These are phyloP conservation scores for Coniochaeta ligniaria DNA, from an alignment of 2,329 filamentous ascomycete genomes.

Conservation along the genomic window DNA sequence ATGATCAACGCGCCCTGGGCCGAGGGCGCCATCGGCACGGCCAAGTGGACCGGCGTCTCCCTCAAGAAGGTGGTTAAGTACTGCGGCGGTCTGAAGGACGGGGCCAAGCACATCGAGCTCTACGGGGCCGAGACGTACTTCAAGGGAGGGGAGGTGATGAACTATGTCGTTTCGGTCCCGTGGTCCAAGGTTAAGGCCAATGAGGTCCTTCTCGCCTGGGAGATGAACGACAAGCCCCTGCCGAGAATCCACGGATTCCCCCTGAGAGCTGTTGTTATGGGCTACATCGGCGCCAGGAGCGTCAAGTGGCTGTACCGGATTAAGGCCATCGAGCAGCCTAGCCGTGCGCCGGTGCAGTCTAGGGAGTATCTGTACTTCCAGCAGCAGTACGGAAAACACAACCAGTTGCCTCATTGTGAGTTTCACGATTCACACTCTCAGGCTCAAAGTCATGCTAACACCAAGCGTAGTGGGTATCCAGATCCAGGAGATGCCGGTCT, in stretches of 20 bases:
- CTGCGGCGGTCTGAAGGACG: constrained; percentile 52
- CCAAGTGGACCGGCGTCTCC: constrained; percentile 54
- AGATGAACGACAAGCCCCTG: constrained; percentile 62
- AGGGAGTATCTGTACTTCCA: constrained; percentile 64
- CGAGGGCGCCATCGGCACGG: constrained; percentile 62
- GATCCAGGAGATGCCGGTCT: constrained; percentile 68
- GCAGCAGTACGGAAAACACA: constrained; percentile 62
- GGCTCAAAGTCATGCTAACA: neutral
- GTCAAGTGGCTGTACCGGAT: constrained; percentile 58
- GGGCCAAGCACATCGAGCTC: constrained; percentile 58
- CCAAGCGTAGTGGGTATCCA: neutral
- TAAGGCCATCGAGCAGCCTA: constrained; percentile 51
- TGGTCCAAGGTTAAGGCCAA: constrained; percentile 60
- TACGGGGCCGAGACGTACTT: constrained; percentile 68
- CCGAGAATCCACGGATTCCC: constrained; percentile 62
- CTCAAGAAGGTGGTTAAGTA: constrained; percentile 65
- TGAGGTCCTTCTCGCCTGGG: constrained; percentile 62
- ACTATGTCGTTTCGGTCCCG: constrained; percentile 62
- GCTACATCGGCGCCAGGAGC: constrained; percentile 60
- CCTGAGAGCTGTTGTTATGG: constrained; percentile 53
- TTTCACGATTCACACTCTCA: neutral
- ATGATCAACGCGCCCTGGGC: constrained; percentile 49
- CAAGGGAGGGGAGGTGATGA: constrained; percentile 57
- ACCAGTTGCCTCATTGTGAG: constrained; percentile 19
- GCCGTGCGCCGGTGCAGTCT: constrained; percentile 53